Conservation (phyloP, 257 asterid genomes). For the Forsythia viridissima region DNA sequence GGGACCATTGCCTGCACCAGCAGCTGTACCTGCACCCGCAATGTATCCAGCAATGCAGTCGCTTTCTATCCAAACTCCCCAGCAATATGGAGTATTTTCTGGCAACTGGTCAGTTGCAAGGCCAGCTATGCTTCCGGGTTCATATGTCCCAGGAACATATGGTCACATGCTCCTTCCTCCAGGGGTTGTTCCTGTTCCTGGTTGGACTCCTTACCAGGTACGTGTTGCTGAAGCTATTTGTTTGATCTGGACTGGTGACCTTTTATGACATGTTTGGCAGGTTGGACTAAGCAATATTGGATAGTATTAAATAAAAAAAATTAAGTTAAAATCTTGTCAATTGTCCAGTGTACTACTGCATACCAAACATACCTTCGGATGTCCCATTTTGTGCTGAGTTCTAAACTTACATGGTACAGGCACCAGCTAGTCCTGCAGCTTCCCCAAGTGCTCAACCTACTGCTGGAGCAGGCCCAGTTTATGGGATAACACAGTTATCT, state of each 20-base stretch:
- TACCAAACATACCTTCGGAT: not conserved
- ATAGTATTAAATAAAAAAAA: not conserved
- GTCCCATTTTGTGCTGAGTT: constrained; percentile 23
- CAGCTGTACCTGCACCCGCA: constrained; percentile 46
- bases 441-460: constrained; percentile 62
- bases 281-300: not conserved
- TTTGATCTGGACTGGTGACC: constrained; percentile 6
- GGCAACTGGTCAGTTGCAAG: constrained; percentile 89
- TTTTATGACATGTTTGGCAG: not conserved
- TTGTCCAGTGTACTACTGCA: not conserved
- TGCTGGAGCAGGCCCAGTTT: constrained; percentile 56
- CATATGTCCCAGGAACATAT: constrained; percentile 73
- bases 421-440: constrained; percentile 59
- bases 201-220: constrained; percentile 90
- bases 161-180: constrained; percentile 76
- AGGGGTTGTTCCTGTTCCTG: constrained; percentile 75
- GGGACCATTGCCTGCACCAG: constrained; percentile 53
- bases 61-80: constrained; percentile 76
- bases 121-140: constrained; percentile 71
- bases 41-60: constrained; percentile 50
- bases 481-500: constrained; percentile 68
- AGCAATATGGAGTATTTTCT: constrained; percentile 71
- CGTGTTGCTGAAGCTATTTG: constrained; percentile 24
- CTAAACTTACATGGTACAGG: constrained; percentile 38
- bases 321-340: not conserved